Base-by-base conservation (phyloP, 257 asterid species). In the Scutellaria minor region DNA sequence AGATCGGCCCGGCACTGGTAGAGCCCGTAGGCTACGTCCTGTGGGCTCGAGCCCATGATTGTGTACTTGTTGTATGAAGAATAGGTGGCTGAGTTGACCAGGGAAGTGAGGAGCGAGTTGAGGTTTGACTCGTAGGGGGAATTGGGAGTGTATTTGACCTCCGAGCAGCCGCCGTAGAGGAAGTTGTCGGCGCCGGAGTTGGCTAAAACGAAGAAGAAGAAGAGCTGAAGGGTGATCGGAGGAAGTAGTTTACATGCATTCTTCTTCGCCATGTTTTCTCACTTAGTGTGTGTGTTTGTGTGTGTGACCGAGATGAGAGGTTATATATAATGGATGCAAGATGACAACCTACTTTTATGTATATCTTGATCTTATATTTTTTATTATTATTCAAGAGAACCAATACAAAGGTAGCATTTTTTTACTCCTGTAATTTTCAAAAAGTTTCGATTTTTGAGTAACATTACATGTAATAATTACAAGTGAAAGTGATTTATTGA, bases 1-100 rank as follows among this genome's bases (percentile, higher is more conserved):
- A 89, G 55, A 72, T 94, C 99, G n/a, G 89, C 97, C 18, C 96
- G 85, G 57, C 99, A 94, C 64, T 94, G 99, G 81, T 88, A 91
- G 2, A 94, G 74, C 22, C 99, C 97, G 77, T 80, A 81, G 0
- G 87, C 77, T 4, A 75, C 78, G 73, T 94, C 99, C 3, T 81
- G 85, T 15, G 84, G 86, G 80, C 62, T 83, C 0, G 95, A 83
- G 13, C 95, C 96, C 89, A 82, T 73, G 71, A 92, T 68, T 6
- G 83, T 78, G 85, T 60, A 90, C 83, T 95, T 90, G 87, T 95
- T 95, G 99, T 87, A 95, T 79, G 96, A 58, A 1, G 96, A 82
- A 70, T 85, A 91, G 1, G 97, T 88, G 82, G 99, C 99, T 6
- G 99, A 89, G 85, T 94, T 91, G 50, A 94, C 95, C 0, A 91